Evolutionary conservation across 306 rosid species (phyloP).

Genomic region (Sindora glabra): DNA sequence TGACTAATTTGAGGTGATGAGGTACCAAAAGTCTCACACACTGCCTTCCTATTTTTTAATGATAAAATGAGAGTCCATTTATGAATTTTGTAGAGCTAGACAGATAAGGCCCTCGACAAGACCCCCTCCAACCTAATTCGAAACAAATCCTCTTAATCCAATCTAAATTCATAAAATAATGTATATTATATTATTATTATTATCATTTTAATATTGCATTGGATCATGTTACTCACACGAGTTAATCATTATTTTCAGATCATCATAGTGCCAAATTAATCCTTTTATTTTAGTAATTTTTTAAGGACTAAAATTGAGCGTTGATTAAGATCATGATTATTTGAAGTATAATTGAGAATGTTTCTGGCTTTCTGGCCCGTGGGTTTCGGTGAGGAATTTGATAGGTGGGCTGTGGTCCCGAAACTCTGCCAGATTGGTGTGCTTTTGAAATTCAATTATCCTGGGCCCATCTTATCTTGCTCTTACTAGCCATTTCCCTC

Average conservation of each 20-base stretch:
- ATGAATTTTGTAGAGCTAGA: too few relatives aligned
- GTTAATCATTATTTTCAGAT: too few relatives aligned
- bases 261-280: neutral
- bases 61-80: too few relatives aligned
- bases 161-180: too few relatives aligned
- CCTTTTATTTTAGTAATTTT: neutral
- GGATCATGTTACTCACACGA: neutral
- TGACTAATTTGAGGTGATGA: too few relatives aligned
- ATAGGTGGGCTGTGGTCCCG: neutral
- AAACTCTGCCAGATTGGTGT: neutral
- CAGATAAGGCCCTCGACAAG: too few relatives aligned
- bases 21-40: too few relatives aligned
- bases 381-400: neutral
- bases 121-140: too few relatives aligned
- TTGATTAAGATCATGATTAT: neutral
- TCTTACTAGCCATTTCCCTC: neutral
- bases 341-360: neutral
- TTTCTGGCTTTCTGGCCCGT: neutral
- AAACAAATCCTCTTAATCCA: too few relatives aligned
- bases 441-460: constrained; percentile 8
- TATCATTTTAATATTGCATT: too few relatives aligned
- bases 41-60: too few relatives aligned
- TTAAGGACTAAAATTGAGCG: neutral
- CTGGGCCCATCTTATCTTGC: constrained; percentile 5
- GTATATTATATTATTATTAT: neutral